Evolutionary conservation across 2,329 filamentous ascomycete genomes (phyloP), one percentile per base, ranked within the genome.

Genomic region (Trichophyton simii): DNA sequence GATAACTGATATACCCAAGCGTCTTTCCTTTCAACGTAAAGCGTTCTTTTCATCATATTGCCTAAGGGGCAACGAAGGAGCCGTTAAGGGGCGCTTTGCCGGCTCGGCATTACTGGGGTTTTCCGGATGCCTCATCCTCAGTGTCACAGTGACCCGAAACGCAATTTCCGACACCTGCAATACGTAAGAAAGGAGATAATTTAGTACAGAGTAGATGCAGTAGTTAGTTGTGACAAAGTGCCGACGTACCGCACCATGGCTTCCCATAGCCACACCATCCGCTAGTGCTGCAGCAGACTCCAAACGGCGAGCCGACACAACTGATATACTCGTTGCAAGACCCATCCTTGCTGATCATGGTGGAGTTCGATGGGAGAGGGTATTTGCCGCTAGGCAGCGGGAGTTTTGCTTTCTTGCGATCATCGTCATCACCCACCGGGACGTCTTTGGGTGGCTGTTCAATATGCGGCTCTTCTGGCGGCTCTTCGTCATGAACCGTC

Each of bases 181-280:
- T 2, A 15, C 28, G 9, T 36, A 38, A 61, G 22, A 11, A 38
- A 63, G 48, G 42, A 50, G 42, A 50, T 38, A 36, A 4, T 48
- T 46, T 4, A 38, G 34, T 38, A 22, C 22, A 22, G 22, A 22
- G 22, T 22, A 38, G 34, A 18, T 6, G n/a, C 4, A 57, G 13
- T 11, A 18, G 18, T 18, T 48, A 18, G 18, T 18, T 48, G 13
- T 11, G 52, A n/a, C 3, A 11, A 50, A 9, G 28, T 9, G 34
- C n/a, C n/a, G 8, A 62, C 64, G 7, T 62, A 66, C 64, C 63
- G 54, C 64, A 66, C 63, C 63, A 66, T n/a, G 57, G 15, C 20
- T 60, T 55, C 11, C 64, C 64, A 18, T 59, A 63, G 3, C 64
- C 64, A 46, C 64, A 66, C 44, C 58, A 64, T 7, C 64, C 64